These are phyloP conservation scores for Singerocomus inundabilis DNA, from an alignment of 1,284 basidiomycete species.

Conservation along the genomic window DNA sequence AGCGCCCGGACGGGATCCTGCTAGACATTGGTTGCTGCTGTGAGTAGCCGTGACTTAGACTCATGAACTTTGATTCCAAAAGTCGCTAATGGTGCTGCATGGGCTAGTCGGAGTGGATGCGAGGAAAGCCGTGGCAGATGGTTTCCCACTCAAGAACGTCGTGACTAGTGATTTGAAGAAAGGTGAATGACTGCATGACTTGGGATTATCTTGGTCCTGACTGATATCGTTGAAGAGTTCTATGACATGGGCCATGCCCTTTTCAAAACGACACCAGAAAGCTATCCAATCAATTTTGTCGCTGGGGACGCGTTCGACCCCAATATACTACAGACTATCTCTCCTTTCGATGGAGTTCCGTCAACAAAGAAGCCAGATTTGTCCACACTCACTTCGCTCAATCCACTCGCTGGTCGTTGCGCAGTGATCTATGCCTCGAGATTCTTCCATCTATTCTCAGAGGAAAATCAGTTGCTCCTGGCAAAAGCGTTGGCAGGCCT, in stretches of 20 bases:
- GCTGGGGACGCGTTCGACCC: conserved; percentile 36
- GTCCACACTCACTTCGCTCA: conserved; percentile 31
- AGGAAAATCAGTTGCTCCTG: conserved; percentile 33
- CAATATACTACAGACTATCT: conserved; percentile 20
- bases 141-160: conserved; percentile 25
- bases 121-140: conserved; percentile 24
- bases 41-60: conserved; percentile 10
- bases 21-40: conserved; percentile 31
- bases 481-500: conserved; percentile 34
- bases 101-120: conserved; percentile 25
- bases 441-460: conserved; percentile 40
- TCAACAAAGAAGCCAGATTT: conserved; percentile 21
- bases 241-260: conserved; percentile 36
- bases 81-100: background rate
- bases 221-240: conserved; percentile 24
- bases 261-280: conserved; percentile 33
- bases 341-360: conserved; percentile 13
- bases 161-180: conserved; percentile 23
- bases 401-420: conserved; percentile 33
- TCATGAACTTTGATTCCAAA: background rate
- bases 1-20: conserved; percentile 21
- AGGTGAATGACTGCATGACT: conserved; percentile 6
- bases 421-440: conserved; percentile 32
- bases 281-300: conserved; percentile 36
- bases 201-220: background rate